A percentile compares a stretch with the other conserved stretches of the same genome.
phyloP scores from a whole-genome alignment of 805 yeast species.

The Ogataea nitratoaversa region DNA sequence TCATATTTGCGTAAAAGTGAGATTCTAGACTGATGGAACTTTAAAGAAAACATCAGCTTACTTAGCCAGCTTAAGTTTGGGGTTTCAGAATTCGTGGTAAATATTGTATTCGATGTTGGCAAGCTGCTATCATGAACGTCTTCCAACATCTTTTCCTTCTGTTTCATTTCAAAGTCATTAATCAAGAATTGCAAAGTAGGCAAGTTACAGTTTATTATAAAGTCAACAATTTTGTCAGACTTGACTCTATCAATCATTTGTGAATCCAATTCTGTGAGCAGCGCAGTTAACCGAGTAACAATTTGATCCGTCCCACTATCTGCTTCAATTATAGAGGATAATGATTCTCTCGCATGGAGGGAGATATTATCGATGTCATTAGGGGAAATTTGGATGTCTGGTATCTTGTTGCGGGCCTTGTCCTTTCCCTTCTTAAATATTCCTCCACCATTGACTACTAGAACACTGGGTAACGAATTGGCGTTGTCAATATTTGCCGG shows the following conservation, averaged over 20 bases:
- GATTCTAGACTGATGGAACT: constrained; percentile 23
- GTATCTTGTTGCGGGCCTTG: neutral
- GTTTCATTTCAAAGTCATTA: constrained; percentile 3
- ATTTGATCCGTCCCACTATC: neutral
- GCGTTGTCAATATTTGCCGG: neutral
- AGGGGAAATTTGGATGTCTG: neutral
- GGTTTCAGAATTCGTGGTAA: neutral
- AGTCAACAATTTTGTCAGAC: constrained; percentile 10
- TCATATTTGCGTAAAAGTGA: constrained; percentile 13
- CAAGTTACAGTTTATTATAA: constrained; percentile 8
- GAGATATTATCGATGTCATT: too few relatives aligned
- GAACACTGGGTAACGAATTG: neutral
- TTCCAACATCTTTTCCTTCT: neutral
- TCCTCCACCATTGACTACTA: constrained; percentile 1
- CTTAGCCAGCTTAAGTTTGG: constrained; percentile 10
- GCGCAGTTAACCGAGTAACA: neutral
- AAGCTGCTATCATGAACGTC: neutral
- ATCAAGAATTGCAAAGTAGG: constrained; percentile 6
- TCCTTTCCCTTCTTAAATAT: neutral
- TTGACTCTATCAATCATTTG: constrained; percentile 18
- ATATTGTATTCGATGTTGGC: neutral
- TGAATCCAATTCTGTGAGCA: neutral
- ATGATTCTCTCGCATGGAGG: too few relatives aligned
- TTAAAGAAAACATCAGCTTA: constrained; percentile 10
- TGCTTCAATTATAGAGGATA: too few relatives aligned